Percentiles rank a stretch among this genome's conserved stretches.
These are phyloP conservation scores for Botrytis aclada DNA, from an alignment of 2,329 filamentous ascomycete species.

Conservation along the genomic window DNA sequence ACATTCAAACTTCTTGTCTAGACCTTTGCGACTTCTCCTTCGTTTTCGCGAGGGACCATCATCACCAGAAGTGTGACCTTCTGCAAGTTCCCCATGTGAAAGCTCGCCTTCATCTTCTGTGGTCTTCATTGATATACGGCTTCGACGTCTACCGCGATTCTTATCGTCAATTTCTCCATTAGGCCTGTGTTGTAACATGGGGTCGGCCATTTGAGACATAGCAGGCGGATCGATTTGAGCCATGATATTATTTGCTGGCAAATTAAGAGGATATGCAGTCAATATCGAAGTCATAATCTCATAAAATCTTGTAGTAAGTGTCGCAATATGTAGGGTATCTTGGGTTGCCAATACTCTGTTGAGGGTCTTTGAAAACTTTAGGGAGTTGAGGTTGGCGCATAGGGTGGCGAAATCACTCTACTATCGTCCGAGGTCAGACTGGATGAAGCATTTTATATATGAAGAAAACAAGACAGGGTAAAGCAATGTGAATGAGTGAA, in stretches of 20 bases:
- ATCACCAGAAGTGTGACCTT: constrained; percentile 36
- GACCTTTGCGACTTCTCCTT: constrained; percentile 69
- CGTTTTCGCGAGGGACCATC: constrained; percentile 48
- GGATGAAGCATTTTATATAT: constrained; percentile 5
- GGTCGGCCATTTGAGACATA: constrained; percentile 30
- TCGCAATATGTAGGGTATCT: neutral
- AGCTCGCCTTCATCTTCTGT: constrained; percentile 31
- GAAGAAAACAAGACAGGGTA: neutral
- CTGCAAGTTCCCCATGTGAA: constrained; percentile 30
- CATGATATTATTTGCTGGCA: constrained; percentile 31
- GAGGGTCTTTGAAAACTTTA: neutral
- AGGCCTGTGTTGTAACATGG: constrained; percentile 27
- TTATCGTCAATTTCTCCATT: constrained; percentile 34
- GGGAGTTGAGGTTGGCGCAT: constrained; percentile 13
- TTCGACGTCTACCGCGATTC: constrained; percentile 35
- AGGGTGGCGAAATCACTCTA: constrained; percentile 18
- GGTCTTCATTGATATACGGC: constrained; percentile 30
- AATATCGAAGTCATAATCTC: constrained; percentile 38
- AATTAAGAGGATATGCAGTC: constrained; percentile 31
- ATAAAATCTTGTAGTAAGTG: constrained; percentile 2
- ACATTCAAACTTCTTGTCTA: constrained; percentile 82
- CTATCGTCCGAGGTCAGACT: constrained; percentile 19
- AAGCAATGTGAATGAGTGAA: constrained; percentile 6
- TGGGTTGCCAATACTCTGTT: neutral
- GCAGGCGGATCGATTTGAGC: constrained; percentile 31